phyloP scores from a whole-genome alignment of 805 yeast species.

The Sugiyamaella floridensis region DNA sequence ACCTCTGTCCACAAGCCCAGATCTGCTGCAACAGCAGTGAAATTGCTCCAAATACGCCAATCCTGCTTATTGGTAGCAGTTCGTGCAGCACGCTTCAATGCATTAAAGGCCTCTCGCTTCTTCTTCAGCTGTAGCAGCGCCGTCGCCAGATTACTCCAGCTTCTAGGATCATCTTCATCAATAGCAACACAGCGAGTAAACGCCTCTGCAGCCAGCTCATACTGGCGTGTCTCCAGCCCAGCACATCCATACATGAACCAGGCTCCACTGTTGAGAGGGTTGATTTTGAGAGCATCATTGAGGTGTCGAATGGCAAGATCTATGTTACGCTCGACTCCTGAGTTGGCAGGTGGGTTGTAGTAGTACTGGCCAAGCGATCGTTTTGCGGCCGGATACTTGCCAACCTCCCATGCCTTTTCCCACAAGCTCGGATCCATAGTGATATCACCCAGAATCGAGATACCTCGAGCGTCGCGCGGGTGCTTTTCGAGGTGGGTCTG shows the following conservation, averaged over 20 bases:
- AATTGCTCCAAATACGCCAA: slow-evolving; percentile 91
- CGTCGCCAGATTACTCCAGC: slow-evolving; percentile 91
- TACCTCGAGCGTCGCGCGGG: slow-evolving; percentile 77
- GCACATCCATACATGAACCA: slow-evolving; percentile 93
- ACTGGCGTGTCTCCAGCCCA: slow-evolving; percentile 66
- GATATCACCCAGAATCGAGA: slow-evolving; percentile 80
- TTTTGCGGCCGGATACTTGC: slow-evolving; percentile 78
- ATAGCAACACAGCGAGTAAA: slow-evolving; percentile 83
- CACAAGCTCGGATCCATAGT: slow-evolving; percentile 59
- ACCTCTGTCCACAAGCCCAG: slow-evolving; percentile 87
- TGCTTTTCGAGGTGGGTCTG: slow-evolving; percentile 43
- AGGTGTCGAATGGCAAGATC: slow-evolving; percentile 55
- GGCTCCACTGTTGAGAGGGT: slow-evolving; percentile 69
- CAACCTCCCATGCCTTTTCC: slow-evolving; percentile 82
- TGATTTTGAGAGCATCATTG: slow-evolving; percentile 63
- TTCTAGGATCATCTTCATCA: slow-evolving; percentile 70
- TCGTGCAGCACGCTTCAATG: slow-evolving; percentile 71
- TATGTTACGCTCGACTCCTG: slow-evolving; percentile 48
- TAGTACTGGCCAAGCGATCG: slow-evolving; percentile 69
- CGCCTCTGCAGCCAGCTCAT: slow-evolving; percentile 79
- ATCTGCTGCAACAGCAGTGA: slow-evolving; percentile 70
- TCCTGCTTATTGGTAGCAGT: slow-evolving; percentile 60
- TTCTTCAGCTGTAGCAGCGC: slow-evolving; percentile 61
- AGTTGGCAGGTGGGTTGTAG: slow-evolving; percentile 53
- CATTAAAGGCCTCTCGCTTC: slow-evolving; percentile 72